These are phyloP conservation scores for Pyrus hybrid DNA, from an alignment of 331 rosid genomes.

Conservation along the genomic window DNA sequence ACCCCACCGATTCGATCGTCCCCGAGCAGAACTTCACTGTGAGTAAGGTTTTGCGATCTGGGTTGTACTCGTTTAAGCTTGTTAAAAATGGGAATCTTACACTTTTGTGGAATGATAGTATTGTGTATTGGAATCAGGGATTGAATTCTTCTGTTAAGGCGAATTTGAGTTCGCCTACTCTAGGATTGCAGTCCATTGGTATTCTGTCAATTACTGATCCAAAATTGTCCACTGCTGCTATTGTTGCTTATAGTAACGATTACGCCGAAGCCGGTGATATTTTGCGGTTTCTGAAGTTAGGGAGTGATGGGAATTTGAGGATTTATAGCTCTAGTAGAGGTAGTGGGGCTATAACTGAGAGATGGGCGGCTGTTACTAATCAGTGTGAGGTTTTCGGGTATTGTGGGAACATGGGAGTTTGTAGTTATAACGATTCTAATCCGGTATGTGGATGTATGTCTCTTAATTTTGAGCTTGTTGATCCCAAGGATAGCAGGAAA, in stretches of 20 bases:
- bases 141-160: conserved; percentile 47
- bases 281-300: conserved; percentile 61
- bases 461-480: conserved; percentile 53
- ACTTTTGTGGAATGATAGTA: conserved; percentile 43
- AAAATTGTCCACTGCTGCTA: conserved; percentile 12
- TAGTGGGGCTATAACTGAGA: conserved; percentile 24
- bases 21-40: conserved; percentile 57
- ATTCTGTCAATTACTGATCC: conserved; percentile 44
- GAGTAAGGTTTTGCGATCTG: conserved; percentile 46
- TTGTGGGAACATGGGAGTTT: conserved; percentile 75
- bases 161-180: conserved; percentile 32
- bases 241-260: conserved; percentile 68
- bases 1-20: conserved; percentile 62
- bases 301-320: conserved; percentile 71
- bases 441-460: conserved; percentile 74
- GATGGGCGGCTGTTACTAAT: conserved; percentile 74
- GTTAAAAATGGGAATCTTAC: conserved; percentile 32
- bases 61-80: conserved; percentile 41
- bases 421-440: conserved; percentile 55
- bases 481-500: conserved; percentile 37
- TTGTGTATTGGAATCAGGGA: conserved; percentile 45
- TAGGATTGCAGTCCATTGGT: conserved; percentile 36
- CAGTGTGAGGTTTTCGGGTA: conserved; percentile 71
- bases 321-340: conserved; percentile 47
- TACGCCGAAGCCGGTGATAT: conserved; percentile 42